Evolutionary conservation across 2,329 filamentous ascomycete genomes (phyloP).

Genomic region (Gnomoniopsis smithogilvyi): DNA sequence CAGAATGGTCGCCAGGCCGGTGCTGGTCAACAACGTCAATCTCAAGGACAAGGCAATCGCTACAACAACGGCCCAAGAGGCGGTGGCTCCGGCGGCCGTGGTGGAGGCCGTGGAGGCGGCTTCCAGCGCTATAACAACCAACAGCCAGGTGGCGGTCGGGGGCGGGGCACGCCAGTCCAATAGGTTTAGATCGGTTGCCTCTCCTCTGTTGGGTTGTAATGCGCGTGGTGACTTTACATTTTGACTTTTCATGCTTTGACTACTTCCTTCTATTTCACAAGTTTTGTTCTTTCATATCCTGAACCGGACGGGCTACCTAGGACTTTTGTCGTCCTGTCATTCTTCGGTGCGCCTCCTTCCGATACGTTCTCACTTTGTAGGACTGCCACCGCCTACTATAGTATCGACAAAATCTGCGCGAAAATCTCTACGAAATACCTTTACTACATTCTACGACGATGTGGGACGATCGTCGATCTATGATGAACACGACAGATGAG

Average conservation of each 20-base stretch:
- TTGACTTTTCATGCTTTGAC: slow-evolving; percentile 7
- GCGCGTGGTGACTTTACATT: background rate
- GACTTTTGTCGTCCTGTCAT: background rate
- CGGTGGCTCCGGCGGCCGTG: slow-evolving; percentile 32
- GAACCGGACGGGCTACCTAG: slow-evolving; percentile 4
- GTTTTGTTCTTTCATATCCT: slow-evolving; percentile 8
- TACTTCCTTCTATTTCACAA: slow-evolving; percentile 1
- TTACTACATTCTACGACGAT: background rate
- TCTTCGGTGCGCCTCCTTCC: slow-evolving; percentile 4
- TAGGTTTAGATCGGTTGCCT: slow-evolving; percentile 6
- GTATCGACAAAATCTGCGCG: background rate
- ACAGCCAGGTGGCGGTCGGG: slow-evolving; percentile 25
- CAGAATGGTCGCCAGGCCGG: slow-evolving; percentile 37
- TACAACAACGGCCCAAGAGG: slow-evolving; percentile 31
- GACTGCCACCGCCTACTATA: background rate
- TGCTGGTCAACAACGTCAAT: slow-evolving; percentile 36
- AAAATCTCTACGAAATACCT: background rate
- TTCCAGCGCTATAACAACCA: slow-evolving; percentile 27
- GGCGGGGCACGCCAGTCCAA: slow-evolving; percentile 20
- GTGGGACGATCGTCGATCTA: background rate
- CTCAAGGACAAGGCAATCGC: slow-evolving; percentile 32
- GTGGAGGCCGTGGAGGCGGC: slow-evolving; percentile 21
- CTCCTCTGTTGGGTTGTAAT: background rate
- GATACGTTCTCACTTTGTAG: background rate
- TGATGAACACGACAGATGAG: slow-evolving; percentile 7